A percentile compares a stretch with the other conserved stretches of the same genome.
Conservation (phyloP, 345 rosid species). For the Gossypium bickii region DNA sequence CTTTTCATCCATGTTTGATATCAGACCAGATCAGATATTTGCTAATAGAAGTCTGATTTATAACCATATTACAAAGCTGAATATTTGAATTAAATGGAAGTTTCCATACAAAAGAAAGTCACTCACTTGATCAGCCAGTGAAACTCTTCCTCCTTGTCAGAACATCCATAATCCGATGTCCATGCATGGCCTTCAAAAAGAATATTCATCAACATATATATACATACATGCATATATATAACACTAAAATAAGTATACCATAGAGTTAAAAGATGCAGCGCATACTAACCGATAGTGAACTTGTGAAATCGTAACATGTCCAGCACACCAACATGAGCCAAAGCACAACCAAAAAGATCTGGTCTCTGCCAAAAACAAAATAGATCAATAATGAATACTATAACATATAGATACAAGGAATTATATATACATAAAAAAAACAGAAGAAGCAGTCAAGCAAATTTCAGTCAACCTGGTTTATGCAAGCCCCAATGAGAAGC, state of each 20-base stretch:
- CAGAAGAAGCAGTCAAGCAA: constrained; percentile 25
- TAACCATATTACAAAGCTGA: background rate
- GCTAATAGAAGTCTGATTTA: background rate
- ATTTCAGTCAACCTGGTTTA: constrained; percentile 64
- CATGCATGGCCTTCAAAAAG: constrained; percentile 73
- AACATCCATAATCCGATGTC: constrained; percentile 85
- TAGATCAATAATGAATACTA: background rate
- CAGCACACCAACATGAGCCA: constrained; percentile 95
- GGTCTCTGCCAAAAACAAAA: constrained; percentile 56
- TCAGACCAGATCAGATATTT: background rate
- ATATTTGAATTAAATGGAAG: no score
- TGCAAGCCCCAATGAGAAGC: constrained; percentile 83
- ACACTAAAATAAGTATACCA: background rate
- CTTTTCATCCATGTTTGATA: background rate
- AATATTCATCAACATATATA: constrained; percentile 5
- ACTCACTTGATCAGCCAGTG: constrained; percentile 86
- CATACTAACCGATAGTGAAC: constrained; percentile 70
- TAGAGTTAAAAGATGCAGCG: background rate
- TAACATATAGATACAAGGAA: constrained; percentile 1
- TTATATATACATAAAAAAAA: background rate
- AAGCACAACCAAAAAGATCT: constrained; percentile 93
- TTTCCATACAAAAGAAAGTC: background rate
- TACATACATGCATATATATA: background rate
- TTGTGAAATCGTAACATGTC: constrained; percentile 97
- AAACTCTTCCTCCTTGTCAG: constrained; percentile 85